These are phyloP conservation scores for Paecilomyces sp. DNA, from an alignment of 2,329 filamentous ascomycete genomes.

Conservation along the genomic window DNA sequence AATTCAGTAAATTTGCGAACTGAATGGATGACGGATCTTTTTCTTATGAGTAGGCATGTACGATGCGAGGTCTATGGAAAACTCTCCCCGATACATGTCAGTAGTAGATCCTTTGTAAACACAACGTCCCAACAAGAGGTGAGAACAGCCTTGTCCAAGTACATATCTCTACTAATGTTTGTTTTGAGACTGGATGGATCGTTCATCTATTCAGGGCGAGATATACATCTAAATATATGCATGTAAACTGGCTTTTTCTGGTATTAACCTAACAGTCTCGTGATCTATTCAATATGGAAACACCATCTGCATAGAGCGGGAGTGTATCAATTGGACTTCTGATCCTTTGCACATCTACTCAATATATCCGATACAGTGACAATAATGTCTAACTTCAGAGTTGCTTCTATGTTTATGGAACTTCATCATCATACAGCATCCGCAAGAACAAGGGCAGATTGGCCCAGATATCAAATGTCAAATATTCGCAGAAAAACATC, in stretches of 20 bases:
- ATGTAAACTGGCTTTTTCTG: no score
- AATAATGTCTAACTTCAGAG: background rate
- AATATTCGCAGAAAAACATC: background rate
- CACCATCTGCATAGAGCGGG: no score
- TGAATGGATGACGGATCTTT: no score
- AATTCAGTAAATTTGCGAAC: no score
- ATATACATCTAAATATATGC: no score
- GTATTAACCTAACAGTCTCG: no score
- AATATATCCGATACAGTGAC: background rate
- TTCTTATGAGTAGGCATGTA: no score
- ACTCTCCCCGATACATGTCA: background rate
- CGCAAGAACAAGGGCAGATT: background rate
- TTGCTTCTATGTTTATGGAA: background rate
- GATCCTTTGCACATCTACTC: background rate
- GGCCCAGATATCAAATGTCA: background rate
- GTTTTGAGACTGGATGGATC: no score
- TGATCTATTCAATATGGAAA: no score
- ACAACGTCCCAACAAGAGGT: background rate
- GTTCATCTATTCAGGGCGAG: no score
- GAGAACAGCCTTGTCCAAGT: background rate
- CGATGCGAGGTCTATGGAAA: background rate
- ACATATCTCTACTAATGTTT: no score
- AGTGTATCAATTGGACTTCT: background rate
- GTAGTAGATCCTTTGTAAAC: background rate
- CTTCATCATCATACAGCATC: background rate